Base-by-base conservation (phyloP, 2,329 filamentous ascomycete species). In the Alternaria solani region DNA sequence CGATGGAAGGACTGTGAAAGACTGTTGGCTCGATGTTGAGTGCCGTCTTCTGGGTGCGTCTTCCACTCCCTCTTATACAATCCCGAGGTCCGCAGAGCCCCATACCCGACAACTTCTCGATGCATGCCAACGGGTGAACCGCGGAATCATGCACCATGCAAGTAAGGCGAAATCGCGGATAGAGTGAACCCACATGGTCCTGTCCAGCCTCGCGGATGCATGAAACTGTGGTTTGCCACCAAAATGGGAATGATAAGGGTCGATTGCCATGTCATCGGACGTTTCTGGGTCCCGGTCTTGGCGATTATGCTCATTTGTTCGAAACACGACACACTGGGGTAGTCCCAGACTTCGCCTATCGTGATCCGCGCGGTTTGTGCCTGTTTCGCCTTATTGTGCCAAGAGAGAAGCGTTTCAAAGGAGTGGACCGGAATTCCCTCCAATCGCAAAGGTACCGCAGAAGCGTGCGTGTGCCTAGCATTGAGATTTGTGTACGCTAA, bases 11-110 rank as follows among this genome's bases (percentile, higher is more conserved):
- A 59, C 28, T 47, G 52, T 47, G 47, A 62, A 63, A 43, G 44
- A 67, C 57, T 57, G 55, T 53, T 68, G 65, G 62, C 62, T 69
- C 61, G 57, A 55, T 59, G 61, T 55, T 51, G 63, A 69, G 62
- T 65, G 59, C 55, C 49, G 62, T 58, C 14, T 49, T 41, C 25
- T 44, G 48, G 46, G 51, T 52, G 61, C 36, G 55, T 57, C 44
- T 49, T 9, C 26, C 26, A 7, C 32, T 42, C 36, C 43, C 18
- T 62, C 57, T 67, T 68, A 69, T 67, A 70, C 55, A 30, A 51
- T 25, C 20, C 20, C 20, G 20, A 23, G 20, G 20, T 23, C 25
- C 44, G 55, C 28, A 52, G 34, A 32, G 20, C 38, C 26, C 28
- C 38, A 48, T 48, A 48, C 14, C 49, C 28, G 44, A 38, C 11